Percentiles rank a stretch among this genome's conserved stretches.
These are phyloP conservation scores for Vicia villosa DNA, from an alignment of 306 rosid species.

Conservation along the genomic window DNA sequence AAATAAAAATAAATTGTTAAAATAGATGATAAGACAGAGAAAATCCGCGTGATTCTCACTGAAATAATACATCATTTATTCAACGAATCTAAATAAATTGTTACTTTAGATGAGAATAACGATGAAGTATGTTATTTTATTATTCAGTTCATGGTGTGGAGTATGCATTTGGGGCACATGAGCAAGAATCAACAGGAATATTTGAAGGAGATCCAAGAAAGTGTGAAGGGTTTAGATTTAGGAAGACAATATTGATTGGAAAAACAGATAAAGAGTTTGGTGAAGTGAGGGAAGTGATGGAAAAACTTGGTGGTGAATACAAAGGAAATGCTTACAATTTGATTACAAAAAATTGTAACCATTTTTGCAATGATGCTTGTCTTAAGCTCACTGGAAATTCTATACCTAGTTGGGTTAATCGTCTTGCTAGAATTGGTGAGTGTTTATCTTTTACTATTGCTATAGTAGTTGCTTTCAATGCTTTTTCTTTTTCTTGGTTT, in stretches of 20 bases:
- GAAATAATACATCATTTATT: no score
- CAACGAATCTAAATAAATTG: no score
- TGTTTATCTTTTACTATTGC: background rate
- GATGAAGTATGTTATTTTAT: background rate
- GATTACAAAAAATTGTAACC: slow-evolving; percentile 88
- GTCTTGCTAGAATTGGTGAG: slow-evolving; percentile 87
- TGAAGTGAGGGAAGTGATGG: slow-evolving; percentile 68
- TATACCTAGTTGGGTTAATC: slow-evolving; percentile 93
- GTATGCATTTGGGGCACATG: slow-evolving; percentile 93
- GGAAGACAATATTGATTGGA: slow-evolving; percentile 78
- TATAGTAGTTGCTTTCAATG: background rate
- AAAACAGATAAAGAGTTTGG: slow-evolving; percentile 57
- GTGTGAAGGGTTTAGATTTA: slow-evolving; percentile 77
- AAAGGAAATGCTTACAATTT: slow-evolving; percentile 87
- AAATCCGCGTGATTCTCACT: no score
- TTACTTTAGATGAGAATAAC: no score
- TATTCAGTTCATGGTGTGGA: slow-evolving; percentile 67
- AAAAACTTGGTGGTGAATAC: slow-evolving; percentile 63
- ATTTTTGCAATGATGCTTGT: slow-evolving; percentile 80
- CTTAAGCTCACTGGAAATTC: slow-evolving; percentile 72
- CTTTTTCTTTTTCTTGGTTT: background rate
- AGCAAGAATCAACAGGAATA: slow-evolving; percentile 73
- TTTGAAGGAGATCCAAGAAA: slow-evolving; percentile 86
- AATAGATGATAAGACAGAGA: no score
- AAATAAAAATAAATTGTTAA: no score